phyloP scores from a whole-genome alignment of 139 green algal genomes.

The Haematococcus lacustris region DNA sequence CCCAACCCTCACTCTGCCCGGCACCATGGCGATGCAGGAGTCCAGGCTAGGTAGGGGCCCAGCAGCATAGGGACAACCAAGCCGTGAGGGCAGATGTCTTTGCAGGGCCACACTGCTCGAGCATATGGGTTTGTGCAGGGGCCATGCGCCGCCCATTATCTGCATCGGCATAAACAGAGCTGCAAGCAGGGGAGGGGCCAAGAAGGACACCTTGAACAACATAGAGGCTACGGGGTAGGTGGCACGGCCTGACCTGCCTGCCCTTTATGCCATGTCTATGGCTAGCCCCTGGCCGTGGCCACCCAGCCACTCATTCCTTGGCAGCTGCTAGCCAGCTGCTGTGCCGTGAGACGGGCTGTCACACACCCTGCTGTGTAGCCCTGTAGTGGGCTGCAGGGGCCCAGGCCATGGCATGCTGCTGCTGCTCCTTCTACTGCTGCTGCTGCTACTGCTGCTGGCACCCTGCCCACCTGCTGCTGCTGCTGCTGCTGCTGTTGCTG shows the following conservation, averaged over 20 bases:
- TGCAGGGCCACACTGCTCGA: too few species aligned
- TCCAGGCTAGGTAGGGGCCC: too few species aligned
- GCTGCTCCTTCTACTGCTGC: neutral
- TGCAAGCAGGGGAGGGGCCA: constrained; percentile 14
- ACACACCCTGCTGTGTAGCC: neutral
- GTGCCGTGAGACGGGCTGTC: neutral
- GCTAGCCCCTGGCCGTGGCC: neutral
- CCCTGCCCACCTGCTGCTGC: too few species aligned
- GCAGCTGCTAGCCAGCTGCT: neutral
- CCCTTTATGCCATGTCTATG: too few species aligned
- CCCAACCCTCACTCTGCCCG: too few species aligned
- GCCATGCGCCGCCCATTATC: neutral
- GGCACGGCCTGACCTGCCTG: too few species aligned
- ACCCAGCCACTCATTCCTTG: neutral
- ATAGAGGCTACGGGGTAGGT: constrained; percentile 72
- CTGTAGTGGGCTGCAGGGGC: neutral
- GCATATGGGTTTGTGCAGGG: too few species aligned
- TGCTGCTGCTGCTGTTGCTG: neutral
- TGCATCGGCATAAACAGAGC: constrained; percentile 7
- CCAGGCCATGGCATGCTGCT: too few species aligned
- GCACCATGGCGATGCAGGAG: too few species aligned
- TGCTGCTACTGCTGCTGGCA: neutral
- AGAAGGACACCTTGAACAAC: constrained; percentile 89
- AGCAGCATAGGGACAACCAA: too few species aligned
- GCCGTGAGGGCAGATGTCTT: too few species aligned